Conservation (phyloP, 805 yeast genomes). For the Tetrapisispora iriomotensis region DNA sequence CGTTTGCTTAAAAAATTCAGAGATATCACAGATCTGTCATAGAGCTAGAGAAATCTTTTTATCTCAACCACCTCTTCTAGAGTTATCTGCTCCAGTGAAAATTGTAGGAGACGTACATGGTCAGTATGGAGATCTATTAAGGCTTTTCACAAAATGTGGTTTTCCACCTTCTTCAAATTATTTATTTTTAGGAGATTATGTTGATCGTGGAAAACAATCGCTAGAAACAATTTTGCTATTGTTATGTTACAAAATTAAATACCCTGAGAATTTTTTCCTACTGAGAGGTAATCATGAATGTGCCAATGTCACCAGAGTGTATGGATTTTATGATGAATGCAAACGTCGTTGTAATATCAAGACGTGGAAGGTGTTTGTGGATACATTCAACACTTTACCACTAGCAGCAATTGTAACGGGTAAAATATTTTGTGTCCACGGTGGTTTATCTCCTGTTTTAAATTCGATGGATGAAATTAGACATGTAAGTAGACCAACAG, state of each 20-base stretch:
- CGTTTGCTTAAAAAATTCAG: conserved; percentile 82
- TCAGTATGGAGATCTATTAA: conserved; percentile 82
- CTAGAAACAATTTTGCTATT: conserved; percentile 82
- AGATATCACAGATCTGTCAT: conserved; percentile 77
- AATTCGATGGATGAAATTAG: conserved; percentile 57
- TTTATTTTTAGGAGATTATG: conserved; percentile 90
- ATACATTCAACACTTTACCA: conserved; percentile 91
- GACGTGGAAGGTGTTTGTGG: conserved; percentile 89
- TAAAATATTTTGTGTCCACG: conserved; percentile 85
- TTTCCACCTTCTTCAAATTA: conserved; percentile 93
- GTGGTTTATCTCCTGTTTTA: conserved; percentile 70
- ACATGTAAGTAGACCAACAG: conserved; percentile 68
- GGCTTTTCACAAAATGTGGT: conserved; percentile 92
- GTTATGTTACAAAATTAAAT: conserved; percentile 88
- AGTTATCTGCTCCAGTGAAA: conserved; percentile 72
- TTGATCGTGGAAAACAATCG: conserved; percentile 94
- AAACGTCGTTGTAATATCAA: conserved; percentile 86
- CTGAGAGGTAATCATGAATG: conserved; percentile 96
- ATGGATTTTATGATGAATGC: conserved; percentile 97
- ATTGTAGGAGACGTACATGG: conserved; percentile 95
- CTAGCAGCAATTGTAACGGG: conserved; percentile 93
- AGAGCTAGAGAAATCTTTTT: conserved; percentile 83
- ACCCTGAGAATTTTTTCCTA: conserved; percentile 90
- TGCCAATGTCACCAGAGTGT: conserved; percentile 92
- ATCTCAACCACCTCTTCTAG: conserved; percentile 82